Conservation (phyloP, 371 early-diverging fungal genomes). For the Paraphysoderma sedebokerense region DNA sequence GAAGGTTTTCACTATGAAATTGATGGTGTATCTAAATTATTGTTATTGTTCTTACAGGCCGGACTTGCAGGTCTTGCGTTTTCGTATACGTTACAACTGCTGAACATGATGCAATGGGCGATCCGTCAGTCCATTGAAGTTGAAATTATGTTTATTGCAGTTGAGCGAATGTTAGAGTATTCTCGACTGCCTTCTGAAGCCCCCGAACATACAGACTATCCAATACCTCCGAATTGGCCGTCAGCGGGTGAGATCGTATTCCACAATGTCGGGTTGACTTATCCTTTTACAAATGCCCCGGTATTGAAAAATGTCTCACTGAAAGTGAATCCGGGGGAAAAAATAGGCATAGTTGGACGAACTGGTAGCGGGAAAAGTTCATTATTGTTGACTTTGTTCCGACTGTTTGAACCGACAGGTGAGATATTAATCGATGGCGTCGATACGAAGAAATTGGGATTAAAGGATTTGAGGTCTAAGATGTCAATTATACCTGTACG, state of each 20-base stretch:
- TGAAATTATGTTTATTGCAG: constrained; percentile 57
- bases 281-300: constrained; percentile 43
- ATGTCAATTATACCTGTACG: constrained; percentile 87
- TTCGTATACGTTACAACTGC: background rate
- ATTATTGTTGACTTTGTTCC: constrained; percentile 72
- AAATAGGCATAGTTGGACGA: constrained; percentile 78
- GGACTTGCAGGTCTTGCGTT: background rate
- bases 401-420: constrained; percentile 64
- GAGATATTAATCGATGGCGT: constrained; percentile 61
- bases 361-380: constrained; percentile 89
- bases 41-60: too few species aligned
- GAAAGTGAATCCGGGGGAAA: constrained; percentile 41
- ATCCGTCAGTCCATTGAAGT: background rate
- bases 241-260: constrained; percentile 45
- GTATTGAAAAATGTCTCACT: constrained; percentile 51
- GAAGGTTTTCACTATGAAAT: too few species aligned
- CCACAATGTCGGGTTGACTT: constrained; percentile 40
- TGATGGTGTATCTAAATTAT: too few species aligned
- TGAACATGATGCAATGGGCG: background rate
- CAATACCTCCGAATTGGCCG: constrained; percentile 22
- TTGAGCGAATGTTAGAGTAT: constrained; percentile 79
- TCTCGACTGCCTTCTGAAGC: constrained; percentile 61
- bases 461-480: constrained; percentile 56
- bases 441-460: constrained; percentile 55
- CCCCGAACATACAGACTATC: constrained; percentile 29